phyloP scores from a whole-genome alignment of 2,329 filamentous ascomycete genomes.

The Nectriaceae sp. region DNA sequence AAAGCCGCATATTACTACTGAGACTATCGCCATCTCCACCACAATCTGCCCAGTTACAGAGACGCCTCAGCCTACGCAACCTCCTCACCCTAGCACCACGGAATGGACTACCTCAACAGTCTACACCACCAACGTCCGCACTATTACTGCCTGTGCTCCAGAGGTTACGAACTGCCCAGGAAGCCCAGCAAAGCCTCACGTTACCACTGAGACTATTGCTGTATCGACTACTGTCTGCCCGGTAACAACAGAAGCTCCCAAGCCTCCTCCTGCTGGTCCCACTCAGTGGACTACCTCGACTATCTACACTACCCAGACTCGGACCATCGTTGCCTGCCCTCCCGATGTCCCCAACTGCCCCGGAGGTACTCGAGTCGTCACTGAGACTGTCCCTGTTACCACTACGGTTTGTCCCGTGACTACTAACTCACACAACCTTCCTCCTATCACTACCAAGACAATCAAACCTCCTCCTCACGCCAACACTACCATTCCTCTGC shows the following conservation, averaged over 20 bases:
- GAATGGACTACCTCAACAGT: neutral
- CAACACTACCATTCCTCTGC: constrained; percentile 12
- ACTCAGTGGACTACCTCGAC: constrained; percentile 20
- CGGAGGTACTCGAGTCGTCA: constrained; percentile 26
- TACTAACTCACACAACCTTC: neutral
- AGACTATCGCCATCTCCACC: neutral
- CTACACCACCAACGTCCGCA: neutral
- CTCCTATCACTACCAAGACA: neutral
- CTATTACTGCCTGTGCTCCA: neutral
- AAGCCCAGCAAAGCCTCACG: neutral
- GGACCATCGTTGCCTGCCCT: constrained; percentile 26
- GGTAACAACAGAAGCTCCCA: neutral
- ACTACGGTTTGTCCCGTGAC: constrained; percentile 38
- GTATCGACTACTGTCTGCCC: neutral
- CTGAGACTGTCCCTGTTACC: constrained; percentile 33
- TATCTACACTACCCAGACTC: no score
- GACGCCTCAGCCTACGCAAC: neutral
- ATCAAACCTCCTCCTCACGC: constrained; percentile 1
- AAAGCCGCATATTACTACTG: neutral
- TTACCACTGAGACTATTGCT: no score
- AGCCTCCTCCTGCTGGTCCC: neutral
- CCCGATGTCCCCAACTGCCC: constrained; percentile 28
- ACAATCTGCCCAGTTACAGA: neutral
- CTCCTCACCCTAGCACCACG: neutral
- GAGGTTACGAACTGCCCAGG: neutral